Percentiles rank a stretch among this genome's conserved stretches.
phyloP scores from a whole-genome alignment of 208 protist species.

The Leishmania aethiopica region DNA sequence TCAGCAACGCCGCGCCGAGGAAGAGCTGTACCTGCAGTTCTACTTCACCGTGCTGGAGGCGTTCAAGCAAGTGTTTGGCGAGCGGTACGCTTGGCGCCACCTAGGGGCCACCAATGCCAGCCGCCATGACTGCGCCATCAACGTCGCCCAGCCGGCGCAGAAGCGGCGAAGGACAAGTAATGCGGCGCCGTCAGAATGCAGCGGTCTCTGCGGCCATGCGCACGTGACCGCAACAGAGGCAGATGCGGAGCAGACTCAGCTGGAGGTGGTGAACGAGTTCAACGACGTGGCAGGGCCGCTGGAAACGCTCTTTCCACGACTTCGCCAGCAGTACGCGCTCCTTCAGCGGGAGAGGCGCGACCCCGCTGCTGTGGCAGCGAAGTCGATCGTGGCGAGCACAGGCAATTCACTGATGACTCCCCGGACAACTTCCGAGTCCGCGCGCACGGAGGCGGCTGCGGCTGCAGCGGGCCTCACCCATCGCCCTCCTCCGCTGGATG shows the following conservation, averaged over 20 bases:
- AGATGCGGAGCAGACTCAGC: neutral
- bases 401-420: neutral
- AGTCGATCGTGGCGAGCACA: neutral
- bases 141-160: neutral
- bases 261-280: slow-evolving; percentile 23
- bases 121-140: slow-evolving; percentile 38
- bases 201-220: neutral
- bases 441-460: neutral
- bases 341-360: slow-evolving; percentile 6
- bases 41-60: slow-evolving; percentile 53
- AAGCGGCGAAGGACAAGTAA: slow-evolving; percentile 3
- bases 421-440: neutral
- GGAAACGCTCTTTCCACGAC: slow-evolving; percentile 50
- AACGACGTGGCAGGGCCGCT: slow-evolving; percentile 34
- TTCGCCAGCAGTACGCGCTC: slow-evolving; percentile 29
- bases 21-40: slow-evolving; percentile 54
- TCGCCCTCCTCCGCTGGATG: slow-evolving; percentile 63
- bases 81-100: slow-evolving; percentile 72
- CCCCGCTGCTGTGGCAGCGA: neutral
- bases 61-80: slow-evolving; percentile 79
- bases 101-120: slow-evolving; percentile 74
- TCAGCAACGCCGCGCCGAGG: slow-evolving; percentile 37
- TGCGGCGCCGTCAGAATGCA: too few species aligned
- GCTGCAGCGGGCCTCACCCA: slow-evolving; percentile 7
- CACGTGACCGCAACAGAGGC: neutral